A percentile compares a stretch with the other conserved stretches of the same genome.
These are phyloP conservation scores for Eutrema salsugineum DNA, from an alignment of 441 rosid species.

Conservation along the genomic window DNA sequence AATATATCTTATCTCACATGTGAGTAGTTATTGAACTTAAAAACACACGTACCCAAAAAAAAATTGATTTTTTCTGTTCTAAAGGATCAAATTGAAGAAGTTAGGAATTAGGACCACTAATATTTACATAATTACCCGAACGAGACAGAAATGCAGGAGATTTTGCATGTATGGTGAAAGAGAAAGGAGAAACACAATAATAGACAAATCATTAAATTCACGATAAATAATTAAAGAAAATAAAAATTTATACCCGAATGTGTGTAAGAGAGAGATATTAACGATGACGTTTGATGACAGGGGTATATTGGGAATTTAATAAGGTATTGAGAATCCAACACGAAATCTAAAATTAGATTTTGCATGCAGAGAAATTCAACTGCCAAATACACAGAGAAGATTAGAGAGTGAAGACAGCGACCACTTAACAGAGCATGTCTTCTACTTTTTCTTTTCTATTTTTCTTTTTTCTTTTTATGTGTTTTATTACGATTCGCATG, in stretches of 20 bases:
- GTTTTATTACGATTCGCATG: conserved; percentile 26
- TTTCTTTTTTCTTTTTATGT: not conserved
- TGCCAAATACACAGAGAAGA: conserved; percentile 35
- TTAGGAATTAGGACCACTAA: conserved; percentile 27
- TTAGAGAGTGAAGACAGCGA: conserved; percentile 35
- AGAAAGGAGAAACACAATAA: conserved; percentile 37
- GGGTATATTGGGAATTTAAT: conserved; percentile 25
- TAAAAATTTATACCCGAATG: not conserved
- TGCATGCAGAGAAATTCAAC: conserved; percentile 36
- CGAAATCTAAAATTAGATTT: conserved; percentile 38
- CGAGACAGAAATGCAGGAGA: conserved; percentile 37
- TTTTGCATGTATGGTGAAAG: conserved; percentile 36
- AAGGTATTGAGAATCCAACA: conserved; percentile 31
- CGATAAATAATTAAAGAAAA: not conserved
- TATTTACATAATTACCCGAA: conserved; percentile 31
- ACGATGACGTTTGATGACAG: conserved; percentile 32
- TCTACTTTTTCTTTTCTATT: not conserved
- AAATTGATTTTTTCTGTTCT: not conserved
- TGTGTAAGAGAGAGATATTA: not conserved
- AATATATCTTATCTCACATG: conserved; percentile 1
- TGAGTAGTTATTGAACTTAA: conserved; percentile 18
- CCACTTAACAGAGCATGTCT: conserved; percentile 33
- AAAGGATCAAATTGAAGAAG: conserved; percentile 6
- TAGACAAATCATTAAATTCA: conserved; percentile 37
- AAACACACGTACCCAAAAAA: not conserved